Evolutionary conservation across 2,329 filamentous ascomycete genomes (phyloP).

Genomic region (Huntiella abstrusa): DNA sequence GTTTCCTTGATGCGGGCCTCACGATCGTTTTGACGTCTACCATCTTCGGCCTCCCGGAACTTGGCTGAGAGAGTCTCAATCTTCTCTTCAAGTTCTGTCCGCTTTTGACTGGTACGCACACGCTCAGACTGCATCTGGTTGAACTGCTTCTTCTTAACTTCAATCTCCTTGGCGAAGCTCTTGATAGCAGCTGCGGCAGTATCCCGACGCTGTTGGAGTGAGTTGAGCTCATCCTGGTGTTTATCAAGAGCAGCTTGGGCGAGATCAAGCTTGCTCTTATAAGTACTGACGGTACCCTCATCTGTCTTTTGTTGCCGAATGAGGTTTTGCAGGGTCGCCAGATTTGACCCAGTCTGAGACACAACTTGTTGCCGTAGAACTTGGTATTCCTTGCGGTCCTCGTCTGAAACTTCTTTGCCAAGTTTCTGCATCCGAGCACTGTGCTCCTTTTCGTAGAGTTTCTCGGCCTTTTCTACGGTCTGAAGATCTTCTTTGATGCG

Average conservation of each 20-base stretch:
- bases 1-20: constrained; percentile 66
- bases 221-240: constrained; percentile 50
- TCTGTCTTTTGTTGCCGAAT: constrained; percentile 78
- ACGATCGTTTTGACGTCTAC: constrained; percentile 66
- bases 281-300: constrained; percentile 71
- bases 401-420: constrained; percentile 67
- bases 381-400: constrained; percentile 80
- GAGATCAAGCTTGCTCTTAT: constrained; percentile 73
- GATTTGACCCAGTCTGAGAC: constrained; percentile 61
- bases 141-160: constrained; percentile 75
- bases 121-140: constrained; percentile 73
- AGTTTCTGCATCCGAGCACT: constrained; percentile 68
- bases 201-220: constrained; percentile 49
- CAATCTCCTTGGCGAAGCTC: constrained; percentile 57
- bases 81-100: constrained; percentile 83
- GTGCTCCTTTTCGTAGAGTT: constrained; percentile 77
- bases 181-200: constrained; percentile 43
- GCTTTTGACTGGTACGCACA: constrained; percentile 58
- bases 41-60: constrained; percentile 69
- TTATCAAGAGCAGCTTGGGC: constrained; percentile 56
- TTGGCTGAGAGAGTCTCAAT: constrained; percentile 63
- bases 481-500: constrained; percentile 65
- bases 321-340: constrained; percentile 70
- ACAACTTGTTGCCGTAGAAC: constrained; percentile 68
- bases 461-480: constrained; percentile 74